phyloP scores from a whole-genome alignment of 257 asterid genomes.

The Solanum peruvianum region DNA sequence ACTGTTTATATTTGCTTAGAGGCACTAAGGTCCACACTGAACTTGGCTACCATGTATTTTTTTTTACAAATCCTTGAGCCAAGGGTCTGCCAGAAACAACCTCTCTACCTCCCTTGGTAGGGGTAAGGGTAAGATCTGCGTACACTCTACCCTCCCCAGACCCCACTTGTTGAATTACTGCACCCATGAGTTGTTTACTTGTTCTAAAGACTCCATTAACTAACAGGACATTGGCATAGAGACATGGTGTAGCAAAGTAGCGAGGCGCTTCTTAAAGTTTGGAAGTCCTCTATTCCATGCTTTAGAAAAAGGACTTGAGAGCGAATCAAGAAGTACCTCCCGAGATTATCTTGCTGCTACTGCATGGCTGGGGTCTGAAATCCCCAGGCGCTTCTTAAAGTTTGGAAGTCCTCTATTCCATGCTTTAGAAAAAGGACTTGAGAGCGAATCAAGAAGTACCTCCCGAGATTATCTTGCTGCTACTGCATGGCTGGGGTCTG shows the following conservation, averaged over 20 bases:
- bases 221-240: slow-evolving; percentile 60
- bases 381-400: slow-evolving; percentile 37
- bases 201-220: neutral
- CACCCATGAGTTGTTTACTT: neutral
- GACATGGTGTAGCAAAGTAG: slow-evolving; percentile 65
- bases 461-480: slow-evolving; percentile 60
- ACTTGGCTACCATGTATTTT: neutral
- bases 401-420: slow-evolving; percentile 46
- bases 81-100: neutral
- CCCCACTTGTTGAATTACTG: neutral
- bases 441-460: slow-evolving; percentile 49
- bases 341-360: slow-evolving; percentile 56
- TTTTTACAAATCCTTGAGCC: neutral
- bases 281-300: slow-evolving; percentile 53
- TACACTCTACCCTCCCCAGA: neutral
- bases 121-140: neutral
- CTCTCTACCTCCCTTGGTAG: neutral
- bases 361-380: slow-evolving; percentile 84
- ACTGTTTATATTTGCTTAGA: neutral
- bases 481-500: slow-evolving; percentile 81
- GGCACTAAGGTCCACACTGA: neutral
- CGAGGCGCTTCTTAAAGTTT: slow-evolving; percentile 32
- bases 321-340: slow-evolving; percentile 51
- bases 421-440: slow-evolving; percentile 62
- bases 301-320: slow-evolving; percentile 59